Evolutionary conservation across 805 yeast genomes (phyloP).

Genomic region (Cyberlindnera nakhonratchasimensis): DNA sequence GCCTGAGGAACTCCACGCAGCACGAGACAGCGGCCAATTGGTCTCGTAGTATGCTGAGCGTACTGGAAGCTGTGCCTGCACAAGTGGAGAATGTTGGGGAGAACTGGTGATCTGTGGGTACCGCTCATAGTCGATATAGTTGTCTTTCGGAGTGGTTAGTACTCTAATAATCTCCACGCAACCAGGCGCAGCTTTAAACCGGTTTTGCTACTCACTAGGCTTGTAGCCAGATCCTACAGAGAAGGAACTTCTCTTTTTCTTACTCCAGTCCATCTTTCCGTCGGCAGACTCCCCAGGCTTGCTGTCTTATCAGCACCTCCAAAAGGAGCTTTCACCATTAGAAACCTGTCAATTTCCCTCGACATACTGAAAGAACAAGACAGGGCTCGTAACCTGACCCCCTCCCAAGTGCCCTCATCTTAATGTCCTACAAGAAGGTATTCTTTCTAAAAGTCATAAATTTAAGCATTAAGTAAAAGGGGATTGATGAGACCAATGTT

Average conservation of each 20-base stretch:
- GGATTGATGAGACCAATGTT: background rate
- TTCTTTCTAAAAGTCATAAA: background rate
- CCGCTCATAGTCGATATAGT: conserved; percentile 15
- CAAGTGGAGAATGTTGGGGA: conserved; percentile 11
- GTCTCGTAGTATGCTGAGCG: conserved; percentile 44
- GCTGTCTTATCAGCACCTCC: background rate
- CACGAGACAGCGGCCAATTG: conserved; percentile 46
- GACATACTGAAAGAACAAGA: background rate
- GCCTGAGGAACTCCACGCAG: conserved; percentile 42
- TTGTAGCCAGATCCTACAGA: conserved; percentile 24
- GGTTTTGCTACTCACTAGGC: conserved; percentile 14
- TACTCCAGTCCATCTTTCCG: conserved; percentile 25
- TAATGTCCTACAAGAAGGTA: background rate
- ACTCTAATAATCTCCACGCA: no score
- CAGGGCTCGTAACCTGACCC: conserved; percentile 1
- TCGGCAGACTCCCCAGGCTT: background rate
- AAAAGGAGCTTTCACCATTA: background rate
- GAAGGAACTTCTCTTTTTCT: conserved; percentile 27
- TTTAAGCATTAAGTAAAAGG: background rate
- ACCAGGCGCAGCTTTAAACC: no score
- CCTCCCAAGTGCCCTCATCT: no score
- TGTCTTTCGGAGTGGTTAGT: conserved; percentile 1
- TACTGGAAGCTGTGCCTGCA: conserved; percentile 25
- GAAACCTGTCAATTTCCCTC: conserved; percentile 1
- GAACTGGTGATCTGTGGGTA: conserved; percentile 14